Evolutionary conservation across 2,329 filamentous ascomycete genomes (phyloP).

Genomic region (Thermomyces lanuginosus): DNA sequence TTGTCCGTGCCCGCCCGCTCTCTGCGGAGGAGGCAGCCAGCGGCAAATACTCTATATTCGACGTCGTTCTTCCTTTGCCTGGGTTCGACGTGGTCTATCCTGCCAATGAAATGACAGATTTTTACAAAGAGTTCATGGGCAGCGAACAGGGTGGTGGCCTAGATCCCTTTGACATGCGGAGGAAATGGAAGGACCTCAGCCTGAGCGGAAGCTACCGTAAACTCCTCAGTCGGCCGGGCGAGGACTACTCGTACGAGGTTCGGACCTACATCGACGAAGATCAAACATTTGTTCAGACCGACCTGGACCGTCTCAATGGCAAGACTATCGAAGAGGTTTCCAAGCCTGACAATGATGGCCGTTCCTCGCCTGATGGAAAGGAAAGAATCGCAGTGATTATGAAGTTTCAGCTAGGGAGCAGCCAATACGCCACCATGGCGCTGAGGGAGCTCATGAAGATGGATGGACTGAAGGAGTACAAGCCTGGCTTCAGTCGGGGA

Average conservation of each 20-base stretch:
- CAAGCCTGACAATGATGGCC: slow-evolving; percentile 14
- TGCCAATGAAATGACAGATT: slow-evolving; percentile 62
- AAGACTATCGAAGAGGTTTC: too few species aligned
- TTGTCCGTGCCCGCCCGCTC: slow-evolving; percentile 55
- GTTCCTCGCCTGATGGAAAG: slow-evolving; percentile 6
- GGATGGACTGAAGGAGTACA: slow-evolving; percentile 44
- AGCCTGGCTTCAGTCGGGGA: slow-evolving; percentile 44
- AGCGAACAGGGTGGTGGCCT: slow-evolving; percentile 59
- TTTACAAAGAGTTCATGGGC: slow-evolving; percentile 75
- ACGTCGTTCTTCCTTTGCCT: slow-evolving; percentile 80
- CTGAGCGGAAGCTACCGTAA: slow-evolving; percentile 80
- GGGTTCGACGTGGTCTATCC: slow-evolving; percentile 85
- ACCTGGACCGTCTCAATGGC: slow-evolving; percentile 51
- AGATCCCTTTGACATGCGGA: slow-evolving; percentile 73
- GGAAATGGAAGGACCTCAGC: slow-evolving; percentile 72
- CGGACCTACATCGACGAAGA: slow-evolving; percentile 47
- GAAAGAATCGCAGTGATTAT: slow-evolving; percentile 50
- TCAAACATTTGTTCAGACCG: slow-evolving; percentile 79
- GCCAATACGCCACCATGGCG: slow-evolving; percentile 74
- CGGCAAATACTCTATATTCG: slow-evolving; percentile 65
- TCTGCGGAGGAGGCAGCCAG: slow-evolving; percentile 61
- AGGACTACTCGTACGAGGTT: slow-evolving; percentile 49
- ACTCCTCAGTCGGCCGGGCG: slow-evolving; percentile 54
- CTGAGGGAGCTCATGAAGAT: slow-evolving; percentile 60
- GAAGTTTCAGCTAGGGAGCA: slow-evolving; percentile 59